Evolutionary conservation across 2,329 filamentous ascomycete species (phyloP).

Genomic region (Fusarium camptoceras): DNA sequence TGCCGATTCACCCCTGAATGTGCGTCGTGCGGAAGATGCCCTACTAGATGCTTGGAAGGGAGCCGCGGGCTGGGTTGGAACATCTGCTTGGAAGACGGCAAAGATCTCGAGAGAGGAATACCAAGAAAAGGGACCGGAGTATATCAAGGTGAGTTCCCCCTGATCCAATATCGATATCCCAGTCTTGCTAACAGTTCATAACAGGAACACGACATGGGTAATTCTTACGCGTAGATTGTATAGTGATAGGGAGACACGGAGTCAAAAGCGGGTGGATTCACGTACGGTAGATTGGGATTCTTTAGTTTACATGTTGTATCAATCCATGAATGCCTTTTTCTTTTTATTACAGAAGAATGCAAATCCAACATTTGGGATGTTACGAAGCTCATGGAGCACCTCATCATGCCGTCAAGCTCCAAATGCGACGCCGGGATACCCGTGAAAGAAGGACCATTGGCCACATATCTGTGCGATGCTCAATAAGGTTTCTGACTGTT

Average conservation of each 20-base stretch:
- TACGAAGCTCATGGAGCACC: not conserved
- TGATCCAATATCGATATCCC: not conserved
- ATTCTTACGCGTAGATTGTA: slow-evolving; percentile 62
- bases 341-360: slow-evolving; percentile 6
- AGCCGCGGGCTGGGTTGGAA: slow-evolving; percentile 84
- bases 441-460: not conserved
- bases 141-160: slow-evolving; percentile 77
- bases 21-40: slow-evolving; percentile 80
- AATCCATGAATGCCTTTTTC: slow-evolving; percentile 28
- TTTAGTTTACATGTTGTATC: slow-evolving; percentile 26
- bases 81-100: slow-evolving; percentile 68
- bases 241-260: slow-evolving; percentile 31
- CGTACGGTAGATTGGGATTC: slow-evolving; percentile 36
- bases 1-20: slow-evolving; percentile 71
- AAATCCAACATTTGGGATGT: not conserved
- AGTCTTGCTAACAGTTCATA: slow-evolving; percentile 21
- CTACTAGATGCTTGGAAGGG: slow-evolving; percentile 93
- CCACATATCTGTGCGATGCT: not conserved
- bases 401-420: not conserved
- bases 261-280: slow-evolving; percentile 41
- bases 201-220: slow-evolving; percentile 75
- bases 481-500: slow-evolving; percentile 53
- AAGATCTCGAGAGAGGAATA: slow-evolving; percentile 86
- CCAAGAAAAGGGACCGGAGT: slow-evolving; percentile 90
- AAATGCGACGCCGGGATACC: not conserved